Base-by-base conservation (phyloP, 495 filamentous ascomycete species). In the Hypoxylon trugodes region DNA sequence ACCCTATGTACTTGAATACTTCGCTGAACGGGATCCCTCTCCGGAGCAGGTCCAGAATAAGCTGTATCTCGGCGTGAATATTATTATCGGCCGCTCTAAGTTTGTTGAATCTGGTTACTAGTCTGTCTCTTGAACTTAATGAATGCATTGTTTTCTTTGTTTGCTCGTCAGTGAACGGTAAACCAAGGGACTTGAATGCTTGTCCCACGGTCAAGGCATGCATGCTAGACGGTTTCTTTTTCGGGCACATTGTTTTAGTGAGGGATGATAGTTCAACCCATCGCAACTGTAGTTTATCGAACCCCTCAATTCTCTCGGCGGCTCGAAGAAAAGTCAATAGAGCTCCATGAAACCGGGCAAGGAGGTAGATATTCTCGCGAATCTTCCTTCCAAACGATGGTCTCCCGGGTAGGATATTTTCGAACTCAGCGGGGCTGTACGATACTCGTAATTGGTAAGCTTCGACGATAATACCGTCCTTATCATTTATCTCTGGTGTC, bases 11-110 rank as follows among this genome's bases (percentile, higher is more conserved):
- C 16, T 25, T 25, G 7, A 47, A 47, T 3, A 15, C 25, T 16
- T 16, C 3, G 2, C 30, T 25, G 1, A 13, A 7, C 13, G 12
- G 22, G 4, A 9, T 4, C 21, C 4, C 12, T 13, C 42, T 47
- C 24, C 24, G 21, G 10, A 15, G 30, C 15, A 30, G n/a, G 5
- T 47, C 42, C 0, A 47, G 10, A 6, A 47, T 26, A 18, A 47
- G 42, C 24, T 47, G 42, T 6, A 47, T 25, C 30, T 47, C 42
- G 24, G 42, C 42, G 42, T 47, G 42, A 8, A 47, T 8, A 4
- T 47, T 30, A 9, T 47, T 28, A 22, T 47, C 42, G 2, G 42
- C 18, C n/a, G 24, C 6, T 15, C 13, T 47, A 25, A 47, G 42
- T 25, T 30, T 47, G 4, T 13, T 8, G n/a, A 47, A 47, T 9